Evolutionary conservation across 2,329 filamentous ascomycete species (phyloP), one percentile per base, ranked within the genome.

Genomic region (Penicillium sp.): DNA sequence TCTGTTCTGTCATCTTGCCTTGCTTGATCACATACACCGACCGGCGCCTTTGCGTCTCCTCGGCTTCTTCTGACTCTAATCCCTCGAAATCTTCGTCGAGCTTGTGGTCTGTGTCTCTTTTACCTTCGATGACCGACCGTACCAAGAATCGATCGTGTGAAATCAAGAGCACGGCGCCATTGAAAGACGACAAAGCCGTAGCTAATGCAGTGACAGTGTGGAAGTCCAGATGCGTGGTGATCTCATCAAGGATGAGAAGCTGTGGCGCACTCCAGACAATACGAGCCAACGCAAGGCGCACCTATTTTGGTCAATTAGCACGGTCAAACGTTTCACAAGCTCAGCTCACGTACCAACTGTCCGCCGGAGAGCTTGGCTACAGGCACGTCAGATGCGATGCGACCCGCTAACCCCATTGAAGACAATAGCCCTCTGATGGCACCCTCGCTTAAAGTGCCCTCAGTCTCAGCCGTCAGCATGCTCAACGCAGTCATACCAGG

Each of bases 111-210:
- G 66, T 67, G 18, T 74, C 76, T 13, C 75, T 67, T 44, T 82
- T 72, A 1, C 87, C 87, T 67, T 91, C 87, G 1, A 94, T 79
- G 0, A 89, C 89, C 2, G 85, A 86, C 43, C 87, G 82, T 75
- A 94, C 82, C 64, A 95, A 88, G 80, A 89, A 95, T 31, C 91
- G 81, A 70, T 95, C 91, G 75, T 95, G 91, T 34, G 86, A 91
- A 4, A 94, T 87, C 5, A 94, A 75, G 38, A 95, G 74, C 4
- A 94, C 81, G 0, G 90, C 90, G 0, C 91, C 91, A 52, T 86
- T 82, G 81, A 89, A 95, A 2, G 75, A 75, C 13, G 81, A 79
- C 58, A 95, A 70, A 2, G 87, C 88, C 22, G 83, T 79, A 1
- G 88, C 81, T 51, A 95, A 73, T 2, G 88, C 89, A 7, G 84